These are phyloP conservation scores for Puccinellia tenuiflora DNA, from an alignment of 176 grass and related monocot species.

Conservation along the genomic window DNA sequence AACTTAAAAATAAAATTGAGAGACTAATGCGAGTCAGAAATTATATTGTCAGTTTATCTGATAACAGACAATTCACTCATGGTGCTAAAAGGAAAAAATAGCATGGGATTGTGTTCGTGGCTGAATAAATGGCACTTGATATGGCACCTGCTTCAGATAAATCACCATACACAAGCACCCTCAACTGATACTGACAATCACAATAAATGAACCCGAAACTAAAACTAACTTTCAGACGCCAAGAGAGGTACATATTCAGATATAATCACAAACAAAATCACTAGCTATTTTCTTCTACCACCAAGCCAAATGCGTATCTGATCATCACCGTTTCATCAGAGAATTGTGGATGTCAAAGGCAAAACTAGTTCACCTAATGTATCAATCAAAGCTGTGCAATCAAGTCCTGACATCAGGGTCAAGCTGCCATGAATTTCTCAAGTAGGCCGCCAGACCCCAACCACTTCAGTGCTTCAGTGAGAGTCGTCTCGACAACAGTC, in stretches of 20 bases:
- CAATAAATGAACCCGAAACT: background rate
- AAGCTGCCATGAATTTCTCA: background rate
- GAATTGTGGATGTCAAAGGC: background rate
- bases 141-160: background rate
- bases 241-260: background rate
- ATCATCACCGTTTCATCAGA: background rate
- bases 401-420: background rate
- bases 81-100: background rate
- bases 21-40: background rate
- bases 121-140: background rate
- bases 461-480: background rate
- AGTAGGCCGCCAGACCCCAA: conserved; percentile 18
- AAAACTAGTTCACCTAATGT: background rate
- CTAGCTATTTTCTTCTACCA: background rate
- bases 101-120: background rate
- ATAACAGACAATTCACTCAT: background rate
- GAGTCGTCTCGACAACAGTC: background rate
- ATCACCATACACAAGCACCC: background rate
- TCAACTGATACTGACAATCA: background rate
- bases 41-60: background rate
- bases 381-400: background rate
- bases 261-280: background rate
- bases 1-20: background rate
- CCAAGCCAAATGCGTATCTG: background rate
- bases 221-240: background rate